phyloP scores from a whole-genome alignment of 768 basidiomycete genomes.

The Leccinellum luteum region DNA sequence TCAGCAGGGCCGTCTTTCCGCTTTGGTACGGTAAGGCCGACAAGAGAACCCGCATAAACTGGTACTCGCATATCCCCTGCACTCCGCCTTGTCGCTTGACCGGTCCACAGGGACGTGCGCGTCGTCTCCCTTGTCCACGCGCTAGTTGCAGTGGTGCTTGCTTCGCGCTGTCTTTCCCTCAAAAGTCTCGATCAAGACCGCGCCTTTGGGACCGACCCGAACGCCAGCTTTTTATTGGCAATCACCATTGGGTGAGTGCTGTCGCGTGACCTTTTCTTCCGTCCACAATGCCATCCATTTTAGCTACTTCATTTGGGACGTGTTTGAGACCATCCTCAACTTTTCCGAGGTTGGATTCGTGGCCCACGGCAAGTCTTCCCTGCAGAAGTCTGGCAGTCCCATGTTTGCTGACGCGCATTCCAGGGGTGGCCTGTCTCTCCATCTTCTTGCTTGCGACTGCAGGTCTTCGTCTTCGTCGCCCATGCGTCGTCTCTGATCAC shows the following conservation, averaged over 20 bases:
- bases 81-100: background rate
- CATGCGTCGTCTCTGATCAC: slow-evolving; percentile 2
- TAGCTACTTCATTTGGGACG: slow-evolving; percentile 86
- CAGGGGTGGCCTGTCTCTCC: slow-evolving; percentile 59
- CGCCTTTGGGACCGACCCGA: slow-evolving; percentile 72
- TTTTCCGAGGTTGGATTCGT: slow-evolving; percentile 74
- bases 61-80: slow-evolving; percentile 36
- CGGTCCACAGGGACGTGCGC: slow-evolving; percentile 55
- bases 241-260: slow-evolving; percentile 66
- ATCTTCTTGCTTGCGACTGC: slow-evolving; percentile 75
- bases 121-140: slow-evolving; percentile 75
- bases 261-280: background rate
- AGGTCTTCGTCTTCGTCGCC: slow-evolving; percentile 27
- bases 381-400: background rate
- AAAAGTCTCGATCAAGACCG: slow-evolving; percentile 54
- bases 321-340: slow-evolving; percentile 64
- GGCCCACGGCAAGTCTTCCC: slow-evolving; percentile 54
- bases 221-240: slow-evolving; percentile 56
- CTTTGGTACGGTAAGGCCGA: slow-evolving; percentile 47
- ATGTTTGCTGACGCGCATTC: slow-evolving; percentile 3
- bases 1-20: slow-evolving; percentile 48
- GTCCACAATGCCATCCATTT: background rate
- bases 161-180: slow-evolving; percentile 50
- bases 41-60: slow-evolving; percentile 53
- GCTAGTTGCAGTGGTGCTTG: slow-evolving; percentile 61